A percentile compares a stretch with the other conserved stretches of the same genome.
Evolutionary conservation across 2,329 filamentous ascomycete genomes (phyloP).

Genomic region (Fusarium tricinctum): DNA sequence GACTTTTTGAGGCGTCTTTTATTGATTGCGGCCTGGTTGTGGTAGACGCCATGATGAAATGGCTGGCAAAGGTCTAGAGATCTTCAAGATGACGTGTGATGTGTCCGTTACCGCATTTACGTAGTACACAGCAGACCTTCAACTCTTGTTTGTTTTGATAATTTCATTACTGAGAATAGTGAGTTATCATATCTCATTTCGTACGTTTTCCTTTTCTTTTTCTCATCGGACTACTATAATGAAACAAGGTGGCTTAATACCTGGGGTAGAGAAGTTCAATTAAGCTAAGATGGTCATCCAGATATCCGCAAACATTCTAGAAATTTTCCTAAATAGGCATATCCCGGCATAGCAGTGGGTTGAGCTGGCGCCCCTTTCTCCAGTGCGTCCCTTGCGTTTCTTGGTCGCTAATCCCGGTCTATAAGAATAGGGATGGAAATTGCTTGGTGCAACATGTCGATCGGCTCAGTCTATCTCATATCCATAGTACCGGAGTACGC

Average conservation of each 20-base stretch:
- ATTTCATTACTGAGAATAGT: too few species aligned
- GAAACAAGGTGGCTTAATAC: constrained; percentile 10
- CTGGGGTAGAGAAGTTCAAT: constrained; percentile 20
- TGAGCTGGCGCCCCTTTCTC: constrained; percentile 46
- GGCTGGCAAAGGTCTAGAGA: neutral
- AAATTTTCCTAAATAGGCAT: constrained; percentile 23
- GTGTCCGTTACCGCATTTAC: constrained; percentile 8
- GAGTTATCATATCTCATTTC: neutral
- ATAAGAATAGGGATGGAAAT: constrained; percentile 42
- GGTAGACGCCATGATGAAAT: constrained; percentile 1
- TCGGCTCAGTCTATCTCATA: constrained; percentile 27
- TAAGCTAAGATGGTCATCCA: constrained; percentile 4
- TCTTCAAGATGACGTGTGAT: constrained; percentile 13
- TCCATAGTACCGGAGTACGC: constrained; percentile 41
- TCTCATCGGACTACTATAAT: neutral
- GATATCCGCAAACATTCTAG: constrained; percentile 8
- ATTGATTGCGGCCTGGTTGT: neutral
- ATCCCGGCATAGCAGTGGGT: constrained; percentile 29
- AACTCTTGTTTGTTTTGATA: neutral
- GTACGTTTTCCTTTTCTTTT: neutral
- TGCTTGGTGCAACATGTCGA: constrained; percentile 47
- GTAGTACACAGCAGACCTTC: neutral
- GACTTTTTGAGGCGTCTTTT: constrained; percentile 5
- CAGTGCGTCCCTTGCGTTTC: constrained; percentile 22
- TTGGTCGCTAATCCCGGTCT: constrained; percentile 42